Evolutionary conservation across 371 early-diverging fungal genomes (phyloP).

Genomic region (Capillidium rhysosporum): DNA sequence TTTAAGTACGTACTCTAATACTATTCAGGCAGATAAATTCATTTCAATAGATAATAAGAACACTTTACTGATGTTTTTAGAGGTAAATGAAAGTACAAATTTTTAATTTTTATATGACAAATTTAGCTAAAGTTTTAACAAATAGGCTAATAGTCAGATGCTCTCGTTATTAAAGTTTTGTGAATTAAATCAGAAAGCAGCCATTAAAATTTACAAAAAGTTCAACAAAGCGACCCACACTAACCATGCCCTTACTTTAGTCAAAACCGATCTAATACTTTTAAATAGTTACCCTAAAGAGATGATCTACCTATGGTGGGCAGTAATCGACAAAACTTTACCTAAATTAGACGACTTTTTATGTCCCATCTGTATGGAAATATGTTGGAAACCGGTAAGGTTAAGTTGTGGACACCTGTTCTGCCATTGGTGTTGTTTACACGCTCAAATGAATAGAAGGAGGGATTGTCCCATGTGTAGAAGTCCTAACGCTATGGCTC

Average conservation of each 20-base stretch:
- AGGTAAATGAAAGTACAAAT: background rate
- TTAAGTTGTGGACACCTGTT: constrained; percentile 46
- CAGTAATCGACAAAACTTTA: constrained; percentile 27
- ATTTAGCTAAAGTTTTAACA: constrained; percentile 6
- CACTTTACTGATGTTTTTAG: constrained; percentile 4
- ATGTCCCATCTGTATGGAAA: constrained; percentile 31
- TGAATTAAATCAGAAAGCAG: constrained; percentile 50
- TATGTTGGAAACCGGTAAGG: constrained; percentile 55
- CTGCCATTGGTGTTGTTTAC: constrained; percentile 51
- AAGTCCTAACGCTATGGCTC: constrained; percentile 26
- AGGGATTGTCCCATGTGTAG: constrained; percentile 55
- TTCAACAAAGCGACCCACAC: constrained; percentile 64
- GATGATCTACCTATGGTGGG: constrained; percentile 13
- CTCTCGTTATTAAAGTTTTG: constrained; percentile 46
- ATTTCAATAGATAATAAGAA: background rate
- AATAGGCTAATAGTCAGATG: constrained; percentile 37
- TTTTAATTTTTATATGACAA: constrained; percentile 13
- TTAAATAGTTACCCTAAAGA: constrained; percentile 13
- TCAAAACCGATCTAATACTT: constrained; percentile 15
- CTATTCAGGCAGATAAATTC: constrained; percentile 1
- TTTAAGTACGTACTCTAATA: background rate
- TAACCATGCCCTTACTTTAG: constrained; percentile 20
- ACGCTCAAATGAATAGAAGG: constrained; percentile 35
- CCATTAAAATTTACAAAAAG: constrained; percentile 65
- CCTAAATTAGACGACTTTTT: constrained; percentile 56